Evolutionary conservation across 371 early-diverging fungal genomes (phyloP), one percentile per base, ranked within the genome.

Genomic region (Mortierella sp.): DNA sequence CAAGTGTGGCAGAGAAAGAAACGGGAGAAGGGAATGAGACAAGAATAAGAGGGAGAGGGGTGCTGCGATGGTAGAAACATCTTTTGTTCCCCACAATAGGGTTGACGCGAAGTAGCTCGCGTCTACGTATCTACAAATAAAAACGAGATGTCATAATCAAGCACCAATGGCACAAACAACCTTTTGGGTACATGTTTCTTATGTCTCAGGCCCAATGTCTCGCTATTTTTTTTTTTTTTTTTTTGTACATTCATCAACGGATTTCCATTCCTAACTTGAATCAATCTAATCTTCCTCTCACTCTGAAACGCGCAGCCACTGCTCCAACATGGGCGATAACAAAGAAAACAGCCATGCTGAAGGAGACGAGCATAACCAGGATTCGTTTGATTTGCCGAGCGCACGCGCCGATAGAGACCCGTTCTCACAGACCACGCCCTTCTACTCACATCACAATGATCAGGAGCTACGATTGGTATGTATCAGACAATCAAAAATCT

Each of bases 361-460:
- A 35, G 5, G 18, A 24, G 51, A 43, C 20, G 22, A 11, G 26
- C 26, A 64, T 6, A 20, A 22, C 1, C 55, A 69, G 5, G 75
- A 74, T 59, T 64, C 69, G 20, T 74, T 74, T 61, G 75, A 68
- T 10, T 60, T 74, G 40, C 75, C 75, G 0, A 47, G 39, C 35
- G 37, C 18, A 10, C 69, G 68, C 40, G 37, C 65, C 35, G 61
- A 69, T 12, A 39, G 6, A 1, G 59, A 64, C 14, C 55, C 43
- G 8, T n/a, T 62, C 9, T 8, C 32, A 6, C 20, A 39, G 5
- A 55, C 52, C 2, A 60, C 69, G 18, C 73, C 72, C 14, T 81
- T 61, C 39, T 77, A 81, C 24, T 68, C 77, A 11, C 68, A 77
- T 47, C 73, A 72, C 57, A 64, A 52, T 45, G 77, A 76, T 45